Evolutionary conservation across 257 asterid genomes (phyloP).

Genomic region (Petunia secreta): DNA sequence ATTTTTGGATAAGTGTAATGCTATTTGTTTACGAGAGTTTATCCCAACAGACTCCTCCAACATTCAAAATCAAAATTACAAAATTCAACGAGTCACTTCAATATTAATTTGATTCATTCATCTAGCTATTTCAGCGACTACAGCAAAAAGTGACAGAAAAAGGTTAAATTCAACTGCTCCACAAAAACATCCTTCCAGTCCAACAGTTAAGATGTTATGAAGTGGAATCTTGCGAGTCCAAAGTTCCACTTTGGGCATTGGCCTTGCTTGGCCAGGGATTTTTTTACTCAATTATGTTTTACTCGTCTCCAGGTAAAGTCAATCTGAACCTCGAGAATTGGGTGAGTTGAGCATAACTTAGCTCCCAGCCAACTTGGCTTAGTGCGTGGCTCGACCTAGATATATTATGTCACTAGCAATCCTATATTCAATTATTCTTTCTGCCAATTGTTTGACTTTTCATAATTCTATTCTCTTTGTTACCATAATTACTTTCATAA

Average conservation of each 20-base stretch:
- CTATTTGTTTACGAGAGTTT: too few species aligned
- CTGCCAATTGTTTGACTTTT: not conserved
- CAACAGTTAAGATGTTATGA: not conserved
- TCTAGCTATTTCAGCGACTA: not conserved
- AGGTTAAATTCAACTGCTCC: not conserved
- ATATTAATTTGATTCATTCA: not conserved
- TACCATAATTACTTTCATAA: too few species aligned
- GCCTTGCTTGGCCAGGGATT: not conserved
- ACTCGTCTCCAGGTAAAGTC: not conserved
- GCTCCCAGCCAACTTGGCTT: not conserved
- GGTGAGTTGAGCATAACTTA: not conserved
- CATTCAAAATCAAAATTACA: too few species aligned
- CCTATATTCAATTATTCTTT: not conserved
- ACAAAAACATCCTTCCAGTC: not conserved
- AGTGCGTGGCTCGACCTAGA: not conserved
- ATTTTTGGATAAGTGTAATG: too few species aligned
- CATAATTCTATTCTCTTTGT: not conserved
- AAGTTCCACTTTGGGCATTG: not conserved
- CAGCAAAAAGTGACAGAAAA: not conserved
- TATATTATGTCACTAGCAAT: not conserved
- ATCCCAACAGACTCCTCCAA: too few species aligned
- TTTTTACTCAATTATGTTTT: not conserved
- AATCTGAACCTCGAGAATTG: not conserved
- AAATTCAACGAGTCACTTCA: too few species aligned
- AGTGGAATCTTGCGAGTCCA: not conserved